Percentiles rank a stretch among this genome's conserved stretches.
phyloP scores from a whole-genome alignment of 1,284 basidiomycete genomes.

The Papiliotrema laurentii region DNA sequence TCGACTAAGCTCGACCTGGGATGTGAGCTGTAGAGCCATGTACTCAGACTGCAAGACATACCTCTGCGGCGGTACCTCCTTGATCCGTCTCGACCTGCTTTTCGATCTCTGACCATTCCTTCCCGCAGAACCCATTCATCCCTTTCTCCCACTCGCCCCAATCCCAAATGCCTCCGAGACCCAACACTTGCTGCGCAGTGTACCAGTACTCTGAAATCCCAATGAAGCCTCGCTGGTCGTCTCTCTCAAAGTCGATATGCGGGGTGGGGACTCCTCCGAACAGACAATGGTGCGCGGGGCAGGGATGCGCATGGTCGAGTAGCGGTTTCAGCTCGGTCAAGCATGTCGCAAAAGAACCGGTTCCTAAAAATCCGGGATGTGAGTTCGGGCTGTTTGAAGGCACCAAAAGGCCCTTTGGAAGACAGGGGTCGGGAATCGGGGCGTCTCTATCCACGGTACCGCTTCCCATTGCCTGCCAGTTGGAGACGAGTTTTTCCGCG shows the following conservation, averaged over 20 bases:
- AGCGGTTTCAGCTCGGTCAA: slow-evolving; percentile 68
- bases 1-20: slow-evolving; percentile 68
- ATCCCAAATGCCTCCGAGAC: slow-evolving; percentile 90
- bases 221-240: slow-evolving; percentile 71
- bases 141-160: slow-evolving; percentile 93
- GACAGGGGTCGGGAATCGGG: slow-evolving; percentile 76
- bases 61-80: slow-evolving; percentile 62
- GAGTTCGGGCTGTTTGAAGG: slow-evolving; percentile 53
- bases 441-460: slow-evolving; percentile 24
- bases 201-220: slow-evolving; percentile 99
- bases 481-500: slow-evolving; percentile 61
- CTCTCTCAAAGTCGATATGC: slow-evolving; percentile 80
- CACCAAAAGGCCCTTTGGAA: slow-evolving; percentile 66
- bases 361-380: slow-evolving; percentile 69
- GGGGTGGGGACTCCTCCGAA: slow-evolving; percentile 91
- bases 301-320: slow-evolving; percentile 79
- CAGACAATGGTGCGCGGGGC: slow-evolving; percentile 80
- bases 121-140: slow-evolving; percentile 77
- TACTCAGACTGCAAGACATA: slow-evolving; percentile 14
- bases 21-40: slow-evolving; percentile 2
- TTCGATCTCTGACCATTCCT: slow-evolving; percentile 73
- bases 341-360: slow-evolving; percentile 85
- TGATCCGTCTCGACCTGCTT: slow-evolving; percentile 61
- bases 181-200: slow-evolving; percentile 85
- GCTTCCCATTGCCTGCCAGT: slow-evolving; percentile 42